phyloP scores from a whole-genome alignment of 208 protist species.

The Leishmania braziliensis region DNA sequence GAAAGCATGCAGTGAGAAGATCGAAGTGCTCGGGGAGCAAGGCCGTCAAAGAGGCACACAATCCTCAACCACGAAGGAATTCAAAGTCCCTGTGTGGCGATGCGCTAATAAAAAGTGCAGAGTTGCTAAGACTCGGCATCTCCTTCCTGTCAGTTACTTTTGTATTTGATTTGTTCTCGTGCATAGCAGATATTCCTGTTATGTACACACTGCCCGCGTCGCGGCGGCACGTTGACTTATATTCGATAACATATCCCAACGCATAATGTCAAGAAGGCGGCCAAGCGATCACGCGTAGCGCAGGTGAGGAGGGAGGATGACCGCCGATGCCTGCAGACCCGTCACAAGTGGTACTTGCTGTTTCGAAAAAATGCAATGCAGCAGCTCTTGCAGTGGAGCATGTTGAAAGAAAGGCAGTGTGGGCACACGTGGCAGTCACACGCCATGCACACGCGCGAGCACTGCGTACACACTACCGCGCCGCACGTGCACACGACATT shows the following conservation, averaged over 20 bases:
- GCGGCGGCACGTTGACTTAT: neutral
- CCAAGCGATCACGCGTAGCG: neutral
- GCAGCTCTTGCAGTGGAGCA: slow-evolving; percentile 78
- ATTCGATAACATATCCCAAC: neutral
- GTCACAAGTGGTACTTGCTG: slow-evolving; percentile 49
- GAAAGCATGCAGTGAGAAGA: neutral
- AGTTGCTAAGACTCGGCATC: neutral
- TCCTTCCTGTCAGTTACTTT: neutral
- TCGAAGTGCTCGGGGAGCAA: neutral
- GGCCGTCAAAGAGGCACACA: neutral
- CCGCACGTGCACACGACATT: slow-evolving; percentile 63
- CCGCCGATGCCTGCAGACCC: neutral
- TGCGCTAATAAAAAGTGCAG: neutral
- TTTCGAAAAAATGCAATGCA: slow-evolving; percentile 72
- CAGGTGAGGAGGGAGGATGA: neutral
- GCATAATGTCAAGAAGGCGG: neutral
- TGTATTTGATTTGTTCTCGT: neutral
- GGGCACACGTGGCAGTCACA: slow-evolving; percentile 71
- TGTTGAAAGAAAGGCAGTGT: slow-evolving; percentile 51
- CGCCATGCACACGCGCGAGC: slow-evolving; percentile 62
- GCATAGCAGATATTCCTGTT: neutral
- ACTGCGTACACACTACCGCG: slow-evolving; percentile 48
- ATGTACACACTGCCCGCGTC: neutral
- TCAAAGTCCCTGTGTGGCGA: neutral
- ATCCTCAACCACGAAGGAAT: neutral